Evolutionary conservation across 2,329 filamentous ascomycete species (phyloP).

Genomic region (Diaporthe caulivora): DNA sequence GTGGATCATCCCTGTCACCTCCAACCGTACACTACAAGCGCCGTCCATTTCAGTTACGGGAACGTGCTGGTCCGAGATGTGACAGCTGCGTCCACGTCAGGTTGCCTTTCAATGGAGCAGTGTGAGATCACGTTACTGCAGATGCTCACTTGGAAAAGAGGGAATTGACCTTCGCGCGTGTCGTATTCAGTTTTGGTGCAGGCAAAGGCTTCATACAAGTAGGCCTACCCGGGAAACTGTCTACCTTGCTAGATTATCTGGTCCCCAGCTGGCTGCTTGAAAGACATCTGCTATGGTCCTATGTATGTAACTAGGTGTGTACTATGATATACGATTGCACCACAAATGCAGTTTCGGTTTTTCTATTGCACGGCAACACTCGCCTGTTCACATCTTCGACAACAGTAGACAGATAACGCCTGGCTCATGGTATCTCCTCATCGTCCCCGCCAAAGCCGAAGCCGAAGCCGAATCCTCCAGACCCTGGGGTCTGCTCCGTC

Average conservation of each 20-base stretch:
- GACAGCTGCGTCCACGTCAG: conserved; percentile 6
- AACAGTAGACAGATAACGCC: not conserved
- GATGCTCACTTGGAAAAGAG: not conserved
- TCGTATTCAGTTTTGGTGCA: not conserved
- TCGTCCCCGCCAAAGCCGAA: conserved; percentile 66
- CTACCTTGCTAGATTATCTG: too few species aligned
- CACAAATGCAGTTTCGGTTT: not conserved
- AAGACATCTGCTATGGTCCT: not conserved
- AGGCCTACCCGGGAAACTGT: too few species aligned
- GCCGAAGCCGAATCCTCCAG: conserved; percentile 63
- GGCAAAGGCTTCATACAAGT: too few species aligned
- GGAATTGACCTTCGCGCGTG: not conserved
- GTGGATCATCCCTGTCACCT: conserved; percentile 20
- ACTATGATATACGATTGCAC: not conserved
- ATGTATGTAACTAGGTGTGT: too few species aligned
- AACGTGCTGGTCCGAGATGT: conserved; percentile 12
- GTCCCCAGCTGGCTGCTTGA: not conserved
- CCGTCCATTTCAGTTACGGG: not conserved
- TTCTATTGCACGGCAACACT: not conserved
- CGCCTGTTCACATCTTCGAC: not conserved
- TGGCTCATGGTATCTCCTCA: conserved; percentile 49
- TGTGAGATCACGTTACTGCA: not conserved
- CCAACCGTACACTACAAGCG: not conserved
- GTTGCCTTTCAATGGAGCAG: not conserved
- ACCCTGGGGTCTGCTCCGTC: conserved; percentile 47